Evolutionary conservation across 2,329 filamentous ascomycete genomes (phyloP), one percentile per base, ranked within the genome.

Genomic region (Lojkania enalia): DNA sequence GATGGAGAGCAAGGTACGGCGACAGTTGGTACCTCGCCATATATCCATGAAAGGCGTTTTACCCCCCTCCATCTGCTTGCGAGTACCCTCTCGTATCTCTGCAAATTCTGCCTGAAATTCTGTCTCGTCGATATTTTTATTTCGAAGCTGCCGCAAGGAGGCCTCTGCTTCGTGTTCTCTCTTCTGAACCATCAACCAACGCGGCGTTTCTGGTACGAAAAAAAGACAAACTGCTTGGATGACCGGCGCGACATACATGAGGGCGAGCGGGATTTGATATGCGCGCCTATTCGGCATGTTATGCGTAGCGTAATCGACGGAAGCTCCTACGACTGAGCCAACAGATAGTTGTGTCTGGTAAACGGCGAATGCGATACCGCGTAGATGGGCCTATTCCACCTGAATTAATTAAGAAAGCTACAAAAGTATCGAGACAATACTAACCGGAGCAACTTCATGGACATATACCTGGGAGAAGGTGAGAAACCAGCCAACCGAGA

Each of bases 401-500:
- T 5, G n/a, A 9, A 14, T 33, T 5, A 31, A 23, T 20, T 7
- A 16, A 20, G 18, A 6, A 16, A 14, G 20, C 5, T 6, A 32
- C 15, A 3, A 32, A 14, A 14, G 13, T 3, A 19, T 33, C 3
- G 23, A 16, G 6, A 3, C 23, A 27, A 41, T n/a, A n/a, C 39
- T 7, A 7, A 41, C 39, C n/a, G 49, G 40, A 11, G 35, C 38
- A 6, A 38, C 37, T 20, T 51, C 48, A 12, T 51, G 48, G 4
- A 47, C 35, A 20, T 51, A 51, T 2, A 51, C 31, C 32, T 51
- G 48, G 1, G 48, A 42, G 36, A 38, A 51, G 14, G 31, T 40
- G 3, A 48, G 72, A 74, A 60, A 78, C 73, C 53, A 78, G 69
- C 77, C 77, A 52, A 79, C 79, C 6, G 76, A 74, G 15, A 80